Base-by-base conservation (phyloP, 805 yeast species). In the Metschnikowia proteae region DNA sequence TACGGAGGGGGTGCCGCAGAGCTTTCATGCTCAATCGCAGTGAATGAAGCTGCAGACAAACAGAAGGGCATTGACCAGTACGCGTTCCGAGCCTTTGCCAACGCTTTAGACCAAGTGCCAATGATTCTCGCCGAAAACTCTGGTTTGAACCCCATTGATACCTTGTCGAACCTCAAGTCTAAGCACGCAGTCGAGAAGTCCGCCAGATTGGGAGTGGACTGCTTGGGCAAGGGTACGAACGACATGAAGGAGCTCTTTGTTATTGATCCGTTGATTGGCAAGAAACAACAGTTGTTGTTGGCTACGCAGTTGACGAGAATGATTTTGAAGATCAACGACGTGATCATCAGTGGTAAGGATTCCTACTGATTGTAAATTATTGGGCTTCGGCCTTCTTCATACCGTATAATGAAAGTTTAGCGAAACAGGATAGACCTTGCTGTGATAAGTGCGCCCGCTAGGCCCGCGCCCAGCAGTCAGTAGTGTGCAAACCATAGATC, bases 1-100 rank as follows among this genome's bases (percentile, higher is more conserved):
- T 94, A 94, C 63, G 99, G 99, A 55, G 99, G 99, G 60, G 99
- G 99, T 58, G 96, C 99, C 23, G 95, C 98, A 33, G 99, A 94
- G 73, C 83, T 94, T 46, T 79, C 96, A 2, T 86, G 96, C 75
- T 90, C 98, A 10, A 72, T 94, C 58, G 95, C 94, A 13, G 96
- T 94, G 11, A 76, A 89, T 49, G 88, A 85, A 43, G 96, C 86
- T 56, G 97, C 98, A 43, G 97, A 92, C 67, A 83, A 81, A 63
- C 96, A 88, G 69, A 84, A 84, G 60, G 98, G 98, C 49, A 92
- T 92, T 54, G 97, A 92, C 61, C 99, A 95, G 74, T 94, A 94
- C 66, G 98, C 98, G 0, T 89, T 94, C 82, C 83, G 97, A 63
- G 96, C 96, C 1, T 94, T 94, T 68, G 80, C 97, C 6, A 79